Evolutionary conservation across 495 filamentous ascomycete species (phyloP).

Genomic region (Talaromyces wortmannii): DNA sequence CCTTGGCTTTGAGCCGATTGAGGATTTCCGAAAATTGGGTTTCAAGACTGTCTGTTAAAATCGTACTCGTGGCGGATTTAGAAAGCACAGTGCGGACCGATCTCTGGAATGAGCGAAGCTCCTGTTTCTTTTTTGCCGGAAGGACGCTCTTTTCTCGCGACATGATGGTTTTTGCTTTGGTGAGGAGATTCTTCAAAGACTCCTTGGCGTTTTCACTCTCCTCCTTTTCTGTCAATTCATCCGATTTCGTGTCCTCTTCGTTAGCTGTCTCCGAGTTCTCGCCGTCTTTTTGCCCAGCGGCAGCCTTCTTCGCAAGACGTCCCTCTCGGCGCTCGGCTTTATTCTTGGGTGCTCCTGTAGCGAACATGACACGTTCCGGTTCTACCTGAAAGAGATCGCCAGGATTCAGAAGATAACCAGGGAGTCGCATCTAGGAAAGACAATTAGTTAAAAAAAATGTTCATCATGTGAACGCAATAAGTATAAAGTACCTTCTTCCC

Average conservation of each 20-base stretch:
- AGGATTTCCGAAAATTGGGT: conserved; percentile 42
- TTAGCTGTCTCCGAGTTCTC: conserved; percentile 12
- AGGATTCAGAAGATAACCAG: conserved; percentile 91
- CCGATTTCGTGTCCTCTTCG: conserved; percentile 14
- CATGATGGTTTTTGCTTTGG: conserved; percentile 48
- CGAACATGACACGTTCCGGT: conserved; percentile 75
- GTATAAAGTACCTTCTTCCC: conserved; percentile 69
- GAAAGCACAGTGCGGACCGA: conserved; percentile 47
- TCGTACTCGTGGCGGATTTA: conserved; percentile 32
- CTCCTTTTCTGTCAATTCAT: conserved; percentile 18
- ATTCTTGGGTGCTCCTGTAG: conserved; percentile 69
- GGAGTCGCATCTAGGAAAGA: conserved; percentile 70
- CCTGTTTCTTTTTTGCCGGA: conserved; percentile 55
- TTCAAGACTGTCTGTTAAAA: conserved; percentile 42
- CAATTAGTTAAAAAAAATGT: background rate
- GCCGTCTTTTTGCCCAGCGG: conserved; percentile 13
- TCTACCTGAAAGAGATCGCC: conserved; percentile 98
- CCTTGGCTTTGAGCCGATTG: conserved; percentile 32
- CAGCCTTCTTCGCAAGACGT: conserved; percentile 21
- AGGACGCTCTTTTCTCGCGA: conserved; percentile 38
- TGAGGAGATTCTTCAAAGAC: conserved; percentile 43
- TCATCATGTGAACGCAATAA: background rate
- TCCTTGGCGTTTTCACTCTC: conserved; percentile 23
- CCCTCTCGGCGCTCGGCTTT: conserved; percentile 36
- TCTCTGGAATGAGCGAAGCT: conserved; percentile 51